Evolutionary conservation across 2,329 filamentous ascomycete species (phyloP).

Genomic region (Colletotrichum orchidophilum): DNA sequence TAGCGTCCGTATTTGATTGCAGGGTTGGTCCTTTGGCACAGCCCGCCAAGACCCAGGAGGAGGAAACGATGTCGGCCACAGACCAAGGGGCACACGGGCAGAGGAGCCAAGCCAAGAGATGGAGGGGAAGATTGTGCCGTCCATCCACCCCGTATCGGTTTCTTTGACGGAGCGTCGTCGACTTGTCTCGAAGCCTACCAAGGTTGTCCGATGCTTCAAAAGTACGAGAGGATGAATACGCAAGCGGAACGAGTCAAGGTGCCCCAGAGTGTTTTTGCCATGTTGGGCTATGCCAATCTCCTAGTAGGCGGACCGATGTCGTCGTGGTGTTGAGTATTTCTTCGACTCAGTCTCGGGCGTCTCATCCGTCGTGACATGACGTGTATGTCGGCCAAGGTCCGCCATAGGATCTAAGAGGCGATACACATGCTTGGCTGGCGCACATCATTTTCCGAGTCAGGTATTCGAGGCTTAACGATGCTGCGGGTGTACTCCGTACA

Average conservation of each 20-base stretch:
- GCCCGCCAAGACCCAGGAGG: conserved; percentile 23
- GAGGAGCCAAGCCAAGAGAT: conserved; percentile 17
- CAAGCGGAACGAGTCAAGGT: not conserved
- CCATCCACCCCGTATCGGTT: not conserved
- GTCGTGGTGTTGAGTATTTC: not conserved
- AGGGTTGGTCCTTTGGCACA: conserved; percentile 22
- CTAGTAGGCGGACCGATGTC: not conserved
- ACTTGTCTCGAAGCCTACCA: not conserved
- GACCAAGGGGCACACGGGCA: conserved; percentile 25
- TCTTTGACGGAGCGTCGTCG: not conserved
- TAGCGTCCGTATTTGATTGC: conserved; percentile 17
- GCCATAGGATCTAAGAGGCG: not conserved
- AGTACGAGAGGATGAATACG: not conserved
- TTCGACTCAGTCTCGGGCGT: not conserved
- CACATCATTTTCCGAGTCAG: conserved; percentile 25
- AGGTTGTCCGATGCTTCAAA: not conserved
- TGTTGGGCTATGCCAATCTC: not conserved
- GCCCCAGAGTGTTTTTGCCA: not conserved
- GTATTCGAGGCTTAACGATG: conserved; percentile 20
- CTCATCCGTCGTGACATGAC: not conserved
- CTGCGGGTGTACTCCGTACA: conserved; percentile 4
- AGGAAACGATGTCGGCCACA: conserved; percentile 9
- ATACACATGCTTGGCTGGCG: conserved; percentile 1
- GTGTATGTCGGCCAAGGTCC: conserved; percentile 19
- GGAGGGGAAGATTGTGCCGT: conserved; percentile 11